These are phyloP conservation scores for Arabis hirsuta DNA, from an alignment of 345 rosid species.

Conservation along the genomic window DNA sequence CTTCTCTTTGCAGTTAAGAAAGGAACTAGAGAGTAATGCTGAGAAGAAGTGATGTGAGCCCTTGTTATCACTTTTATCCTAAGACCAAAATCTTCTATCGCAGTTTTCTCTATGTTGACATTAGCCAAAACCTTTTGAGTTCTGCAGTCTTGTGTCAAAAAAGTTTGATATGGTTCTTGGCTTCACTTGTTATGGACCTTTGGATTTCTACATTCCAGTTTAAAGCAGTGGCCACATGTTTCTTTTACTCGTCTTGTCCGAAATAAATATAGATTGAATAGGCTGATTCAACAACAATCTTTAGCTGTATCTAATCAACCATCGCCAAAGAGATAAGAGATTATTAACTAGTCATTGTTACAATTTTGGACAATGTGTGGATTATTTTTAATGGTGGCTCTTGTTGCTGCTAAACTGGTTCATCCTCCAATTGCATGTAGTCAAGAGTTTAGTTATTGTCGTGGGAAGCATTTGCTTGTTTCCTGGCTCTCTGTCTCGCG, in stretches of 20 bases:
- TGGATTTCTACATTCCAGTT: neutral
- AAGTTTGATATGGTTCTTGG: neutral
- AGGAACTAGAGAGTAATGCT: constrained; percentile 65
- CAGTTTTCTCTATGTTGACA: neutral
- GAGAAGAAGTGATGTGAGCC: constrained; percentile 52
- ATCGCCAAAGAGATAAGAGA: constrained; percentile 3
- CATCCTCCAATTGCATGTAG: neutral
- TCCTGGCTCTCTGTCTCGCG: neutral
- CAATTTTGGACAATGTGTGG: too few relatives aligned
- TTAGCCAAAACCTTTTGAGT: neutral
- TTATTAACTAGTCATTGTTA: neutral
- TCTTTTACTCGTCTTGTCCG: constrained; percentile 1
- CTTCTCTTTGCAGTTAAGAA: constrained; percentile 85
- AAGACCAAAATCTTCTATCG: neutral
- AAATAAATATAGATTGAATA: neutral
- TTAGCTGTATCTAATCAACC: neutral
- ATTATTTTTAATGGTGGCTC: too few relatives aligned
- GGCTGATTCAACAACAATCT: constrained; percentile 10
- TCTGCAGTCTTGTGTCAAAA: neutral
- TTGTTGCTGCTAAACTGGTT: too few relatives aligned
- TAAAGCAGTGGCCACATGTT: neutral
- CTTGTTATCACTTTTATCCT: neutral
- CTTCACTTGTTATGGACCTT: neutral
- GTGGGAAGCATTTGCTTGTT: neutral
- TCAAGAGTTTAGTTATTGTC: neutral